A percentile compares a stretch with the other conserved stretches of the same genome.
Evolutionary conservation across 2,329 filamentous ascomycete genomes (phyloP).

Genomic region (Xylariaceae sp.): DNA sequence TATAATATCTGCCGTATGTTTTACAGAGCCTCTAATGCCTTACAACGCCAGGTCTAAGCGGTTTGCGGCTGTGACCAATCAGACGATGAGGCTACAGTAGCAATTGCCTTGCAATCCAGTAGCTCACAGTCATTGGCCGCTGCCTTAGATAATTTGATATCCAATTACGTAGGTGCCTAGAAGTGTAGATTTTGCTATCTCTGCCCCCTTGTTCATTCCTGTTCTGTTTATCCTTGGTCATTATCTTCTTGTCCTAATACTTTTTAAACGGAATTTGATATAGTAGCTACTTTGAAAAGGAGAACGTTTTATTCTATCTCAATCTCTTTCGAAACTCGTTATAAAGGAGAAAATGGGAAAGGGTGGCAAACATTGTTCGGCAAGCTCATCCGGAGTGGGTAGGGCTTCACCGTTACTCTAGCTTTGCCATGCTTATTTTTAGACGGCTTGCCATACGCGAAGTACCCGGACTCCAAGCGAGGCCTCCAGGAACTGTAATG

Average conservation of each 20-base stretch:
- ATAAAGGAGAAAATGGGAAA: neutral
- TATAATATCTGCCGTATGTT: too few relatives aligned
- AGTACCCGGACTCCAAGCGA: neutral
- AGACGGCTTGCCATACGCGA: neutral
- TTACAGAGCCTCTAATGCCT: too few relatives aligned
- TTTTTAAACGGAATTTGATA: too few relatives aligned
- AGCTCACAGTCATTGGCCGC: conserved; percentile 18
- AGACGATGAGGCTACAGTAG: neutral
- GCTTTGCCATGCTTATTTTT: neutral
- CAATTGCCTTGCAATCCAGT: conserved; percentile 12
- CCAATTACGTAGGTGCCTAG: conserved; percentile 18
- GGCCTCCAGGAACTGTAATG: neutral
- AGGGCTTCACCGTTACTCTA: conserved; percentile 25
- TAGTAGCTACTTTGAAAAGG: too few relatives aligned
- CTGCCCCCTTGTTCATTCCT: too few relatives aligned
- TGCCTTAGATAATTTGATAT: conserved; percentile 8
- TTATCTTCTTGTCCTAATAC: too few relatives aligned
- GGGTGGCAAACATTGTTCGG: neutral
- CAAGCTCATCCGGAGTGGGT: conserved; percentile 14
- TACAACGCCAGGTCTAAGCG: conserved; percentile 17
- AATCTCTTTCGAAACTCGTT: neutral
- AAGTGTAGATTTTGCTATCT: neutral
- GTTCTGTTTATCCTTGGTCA: too few relatives aligned
- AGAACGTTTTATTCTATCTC: too few relatives aligned
- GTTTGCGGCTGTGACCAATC: conserved; percentile 13